Percentiles rank a stretch among this genome's conserved stretches.
Conservation (phyloP, 2,329 filamentous ascomycete genomes). For the Aspergillus latus region DNA sequence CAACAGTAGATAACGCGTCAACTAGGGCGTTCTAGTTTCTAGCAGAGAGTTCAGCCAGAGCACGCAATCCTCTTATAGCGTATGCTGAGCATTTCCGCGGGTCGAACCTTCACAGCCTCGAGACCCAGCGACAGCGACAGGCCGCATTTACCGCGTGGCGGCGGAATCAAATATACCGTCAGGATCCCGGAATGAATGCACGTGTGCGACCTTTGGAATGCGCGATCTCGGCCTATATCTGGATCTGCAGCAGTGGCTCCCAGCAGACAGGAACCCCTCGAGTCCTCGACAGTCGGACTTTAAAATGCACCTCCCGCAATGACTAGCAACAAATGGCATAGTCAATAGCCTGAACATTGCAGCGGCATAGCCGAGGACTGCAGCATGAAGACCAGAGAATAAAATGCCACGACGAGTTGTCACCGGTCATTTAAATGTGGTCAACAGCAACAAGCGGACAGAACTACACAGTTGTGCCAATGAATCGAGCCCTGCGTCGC, state of each 20-base stretch:
- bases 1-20: slow-evolving; percentile 11
- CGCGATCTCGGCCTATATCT: slow-evolving; percentile 6
- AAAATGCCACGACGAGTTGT: too few species aligned
- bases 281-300: slow-evolving; percentile 10
- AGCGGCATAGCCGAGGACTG: too few species aligned
- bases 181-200: background rate
- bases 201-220: slow-evolving; percentile 5
- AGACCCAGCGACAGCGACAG: slow-evolving; percentile 1
- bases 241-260: slow-evolving; percentile 1
- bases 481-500: background rate
- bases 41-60: background rate
- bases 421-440: background rate
- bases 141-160: slow-evolving; percentile 10
- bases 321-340: slow-evolving; percentile 9
- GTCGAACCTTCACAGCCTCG: background rate
- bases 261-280: slow-evolving; percentile 4
- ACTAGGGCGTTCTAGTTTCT: slow-evolving; percentile 11
- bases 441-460: background rate
- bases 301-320: slow-evolving; percentile 13
- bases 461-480: background rate
- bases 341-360: background rate
- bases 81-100: background rate
- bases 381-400: too few species aligned
- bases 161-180: background rate
- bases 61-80: background rate